These are phyloP conservation scores for Sporormia fimetaria DNA, from an alignment of 495 filamentous ascomycete genomes.

Conservation along the genomic window DNA sequence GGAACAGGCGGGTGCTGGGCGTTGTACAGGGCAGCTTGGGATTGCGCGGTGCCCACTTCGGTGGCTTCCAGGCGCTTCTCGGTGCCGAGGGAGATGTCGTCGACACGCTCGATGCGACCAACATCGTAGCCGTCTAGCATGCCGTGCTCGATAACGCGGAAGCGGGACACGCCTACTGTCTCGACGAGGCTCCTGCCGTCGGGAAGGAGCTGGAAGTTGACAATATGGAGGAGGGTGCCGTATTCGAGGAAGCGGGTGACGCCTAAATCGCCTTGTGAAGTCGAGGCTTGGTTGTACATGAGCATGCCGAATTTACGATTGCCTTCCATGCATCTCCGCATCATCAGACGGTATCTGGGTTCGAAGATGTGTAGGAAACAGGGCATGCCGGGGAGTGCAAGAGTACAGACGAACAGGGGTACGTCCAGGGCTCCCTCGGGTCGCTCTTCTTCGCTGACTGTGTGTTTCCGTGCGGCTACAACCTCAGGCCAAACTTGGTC, in stretches of 20 bases:
- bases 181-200: constrained; percentile 75
- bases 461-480: constrained; percentile 44
- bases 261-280: constrained; percentile 49
- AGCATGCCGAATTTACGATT: constrained; percentile 76
- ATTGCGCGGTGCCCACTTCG: constrained; percentile 39
- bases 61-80: constrained; percentile 63
- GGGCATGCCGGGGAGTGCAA: constrained; percentile 71
- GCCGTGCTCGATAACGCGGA: constrained; percentile 53
- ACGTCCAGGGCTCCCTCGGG: constrained; percentile 46
- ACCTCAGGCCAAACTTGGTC: constrained; percentile 54
- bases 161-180: constrained; percentile 62
- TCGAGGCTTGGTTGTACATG: constrained; percentile 48
- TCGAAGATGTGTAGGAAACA: constrained; percentile 88
- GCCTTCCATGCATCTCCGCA: constrained; percentile 62
- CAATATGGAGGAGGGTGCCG: constrained; percentile 66
- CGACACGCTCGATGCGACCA: constrained; percentile 58
- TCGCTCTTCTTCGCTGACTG: constrained; percentile 41
- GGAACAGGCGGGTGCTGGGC: constrained; percentile 4
- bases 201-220: constrained; percentile 56
- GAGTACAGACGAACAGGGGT: constrained; percentile 70
- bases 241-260: constrained; percentile 53
- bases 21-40: neutral
- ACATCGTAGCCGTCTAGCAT: constrained; percentile 66
- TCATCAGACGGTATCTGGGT: constrained; percentile 79
- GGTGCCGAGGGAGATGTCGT: constrained; percentile 68